These are phyloP conservation scores for Phaffia rhodozyma DNA, from an alignment of 1,284 basidiomycete species.

Conservation along the genomic window DNA sequence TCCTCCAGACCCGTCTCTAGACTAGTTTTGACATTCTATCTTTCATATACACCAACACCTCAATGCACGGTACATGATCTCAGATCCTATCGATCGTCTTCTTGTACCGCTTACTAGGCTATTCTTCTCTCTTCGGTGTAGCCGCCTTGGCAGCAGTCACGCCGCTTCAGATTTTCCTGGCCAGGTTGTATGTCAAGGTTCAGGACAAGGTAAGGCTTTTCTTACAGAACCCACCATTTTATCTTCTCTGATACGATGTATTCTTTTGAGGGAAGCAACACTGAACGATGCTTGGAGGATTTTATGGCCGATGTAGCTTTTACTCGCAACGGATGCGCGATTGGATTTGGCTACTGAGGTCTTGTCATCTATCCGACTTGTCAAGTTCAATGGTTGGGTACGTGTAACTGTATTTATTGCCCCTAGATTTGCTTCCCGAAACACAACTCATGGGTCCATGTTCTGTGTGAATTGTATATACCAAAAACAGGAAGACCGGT, in stretches of 20 bases:
- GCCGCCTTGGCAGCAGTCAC: conserved; percentile 34
- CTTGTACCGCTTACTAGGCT: conserved; percentile 32
- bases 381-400: conserved; percentile 41
- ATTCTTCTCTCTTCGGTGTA: conserved; percentile 38
- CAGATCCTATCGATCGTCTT: conserved; percentile 34
- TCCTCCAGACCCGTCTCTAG: too few species aligned
- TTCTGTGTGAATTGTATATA: too few species aligned
- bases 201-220: conserved; percentile 32
- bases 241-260: not conserved
- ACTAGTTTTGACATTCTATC: too few species aligned
- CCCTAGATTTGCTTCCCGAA: too few species aligned
- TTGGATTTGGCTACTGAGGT: conserved; percentile 44
- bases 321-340: conserved; percentile 43
- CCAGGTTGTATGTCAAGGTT: conserved; percentile 37
- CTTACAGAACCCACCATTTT: too few species aligned
- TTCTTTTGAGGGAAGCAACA: too few species aligned
- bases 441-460: too few species aligned
- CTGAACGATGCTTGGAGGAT: too few species aligned
- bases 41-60: too few species aligned
- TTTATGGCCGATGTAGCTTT: conserved; percentile 22
- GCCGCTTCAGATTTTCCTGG: conserved; percentile 35
- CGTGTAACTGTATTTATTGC: too few species aligned
- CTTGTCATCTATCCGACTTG: conserved; percentile 40
- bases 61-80: too few species aligned
- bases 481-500: conserved; percentile 26